Percentiles rank a stretch among this genome's conserved stretches.
These are phyloP conservation scores for Phlebopus sp. DNA, from an alignment of 1,284 basidiomycete genomes.

Conservation along the genomic window DNA sequence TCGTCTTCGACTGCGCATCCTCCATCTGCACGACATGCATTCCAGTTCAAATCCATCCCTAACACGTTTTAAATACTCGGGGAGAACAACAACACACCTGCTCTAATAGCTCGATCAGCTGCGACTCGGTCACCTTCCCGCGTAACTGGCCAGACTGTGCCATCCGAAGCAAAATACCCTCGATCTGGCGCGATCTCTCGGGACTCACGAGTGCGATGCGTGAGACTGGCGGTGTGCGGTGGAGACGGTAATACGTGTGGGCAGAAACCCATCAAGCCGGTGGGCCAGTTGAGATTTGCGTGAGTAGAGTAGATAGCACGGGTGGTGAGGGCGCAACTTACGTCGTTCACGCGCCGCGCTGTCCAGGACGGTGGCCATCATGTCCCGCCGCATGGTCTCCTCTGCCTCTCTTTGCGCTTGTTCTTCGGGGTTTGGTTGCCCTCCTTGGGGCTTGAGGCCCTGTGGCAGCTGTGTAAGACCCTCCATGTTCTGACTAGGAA, in stretches of 20 bases:
- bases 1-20: slow-evolving; percentile 53
- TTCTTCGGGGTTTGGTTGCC: slow-evolving; percentile 43
- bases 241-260: not conserved
- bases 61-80: not conserved
- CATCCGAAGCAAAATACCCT: slow-evolving; percentile 85
- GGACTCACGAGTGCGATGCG: slow-evolving; percentile 93
- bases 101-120: slow-evolving; percentile 89
- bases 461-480: slow-evolving; percentile 25
- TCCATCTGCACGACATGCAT: slow-evolving; percentile 51
- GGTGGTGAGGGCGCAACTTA: slow-evolving; percentile 44
- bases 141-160: slow-evolving; percentile 90
- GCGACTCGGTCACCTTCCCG: slow-evolving; percentile 82
- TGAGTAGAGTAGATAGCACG: not conserved
- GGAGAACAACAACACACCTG: slow-evolving; percentile 58
- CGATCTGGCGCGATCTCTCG: slow-evolving; percentile 83
- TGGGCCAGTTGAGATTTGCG: not conserved
- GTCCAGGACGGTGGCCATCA: slow-evolving; percentile 90
- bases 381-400: slow-evolving; percentile 74
- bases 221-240: slow-evolving; percentile 53
- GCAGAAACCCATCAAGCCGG: too few species aligned
- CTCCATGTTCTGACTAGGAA: slow-evolving; percentile 18
- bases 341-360: slow-evolving; percentile 85
- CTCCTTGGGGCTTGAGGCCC: slow-evolving; percentile 27
- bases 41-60: not conserved
- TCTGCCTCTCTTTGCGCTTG: slow-evolving; percentile 59